Evolutionary conservation across 2,329 filamentous ascomycete genomes (phyloP), one percentile per base, ranked within the genome.

Genomic region (Clarireedia sp.): DNA sequence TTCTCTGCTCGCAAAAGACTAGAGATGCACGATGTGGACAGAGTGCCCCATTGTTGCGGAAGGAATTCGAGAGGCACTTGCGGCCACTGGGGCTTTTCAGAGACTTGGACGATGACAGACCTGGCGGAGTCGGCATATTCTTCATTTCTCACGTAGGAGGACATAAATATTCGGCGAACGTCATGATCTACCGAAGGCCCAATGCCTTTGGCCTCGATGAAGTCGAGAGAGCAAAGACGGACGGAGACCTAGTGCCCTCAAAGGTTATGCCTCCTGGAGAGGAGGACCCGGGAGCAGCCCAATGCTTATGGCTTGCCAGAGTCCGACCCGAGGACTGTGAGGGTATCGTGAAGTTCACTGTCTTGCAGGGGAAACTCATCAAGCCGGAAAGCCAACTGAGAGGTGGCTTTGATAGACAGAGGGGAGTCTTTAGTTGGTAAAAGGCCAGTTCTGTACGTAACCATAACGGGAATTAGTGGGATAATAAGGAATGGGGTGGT

Each of bases 81-180:
- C 85, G 90, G 0, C 87, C 89, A 1, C 75, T 95, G 12, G 91
- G 90, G 0, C 74, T 99, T 19, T 91, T 87, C 70, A 84, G 94
- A 29, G 92, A 97, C 68, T 73, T 94, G 47, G 83, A 95, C 67
- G 94, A 99, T 69, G 85, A 90, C 70, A 76, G 94, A 56, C 90
- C 91, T 0, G 92, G 92, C 10, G 94, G 94, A 12, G 92, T 96
- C 5, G 92, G 90, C 0, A 89, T 99, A 61, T 96, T 96, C 73
- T 97, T 96, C 69, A 95, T 97, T 67, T 92, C 85, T 63, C 94
- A 99, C 68, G 90, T 96, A 2, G 94, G 94, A 26, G 94, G 94
- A 0, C 94, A 99, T 75, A 96, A 96, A 74, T 97, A 95, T 73
- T 85, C 86, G 47, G 94, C 94, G 26, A 99, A 99, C 66, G 83